Conservation (phyloP, 352 stramenopile species). For the Phytophthora podocarpi region DNA sequence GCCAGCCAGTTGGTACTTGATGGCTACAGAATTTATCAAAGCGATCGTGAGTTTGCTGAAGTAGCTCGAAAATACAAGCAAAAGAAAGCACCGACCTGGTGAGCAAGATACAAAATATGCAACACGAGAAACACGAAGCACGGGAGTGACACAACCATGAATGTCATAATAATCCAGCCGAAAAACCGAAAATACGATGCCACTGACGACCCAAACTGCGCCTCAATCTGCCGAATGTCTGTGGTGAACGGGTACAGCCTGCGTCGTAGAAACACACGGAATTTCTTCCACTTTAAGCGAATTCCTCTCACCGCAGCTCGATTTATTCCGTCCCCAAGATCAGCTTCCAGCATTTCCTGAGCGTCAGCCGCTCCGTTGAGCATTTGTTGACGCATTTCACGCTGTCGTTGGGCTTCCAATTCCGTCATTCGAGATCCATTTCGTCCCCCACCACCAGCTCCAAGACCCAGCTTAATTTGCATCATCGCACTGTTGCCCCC, state of each 20-base stretch:
- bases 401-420: slow-evolving; percentile 43
- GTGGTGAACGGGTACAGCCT: slow-evolving; percentile 56
- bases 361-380: slow-evolving; percentile 58
- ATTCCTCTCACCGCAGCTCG: slow-evolving; percentile 16
- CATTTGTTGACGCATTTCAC: slow-evolving; percentile 60
- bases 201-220: slow-evolving; percentile 80
- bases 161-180: slow-evolving; percentile 79
- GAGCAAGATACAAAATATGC: slow-evolving; percentile 44
- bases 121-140: slow-evolving; percentile 57
- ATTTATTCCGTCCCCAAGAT: slow-evolving; percentile 21
- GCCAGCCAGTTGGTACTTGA: slow-evolving; percentile 36
- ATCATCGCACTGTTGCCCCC: slow-evolving; percentile 27
- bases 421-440: slow-evolving; percentile 32
- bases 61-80: no score
- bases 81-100: slow-evolving; percentile 31
- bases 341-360: slow-evolving; percentile 60
- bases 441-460: background rate
- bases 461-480: slow-evolving; percentile 31
- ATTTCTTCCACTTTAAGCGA: slow-evolving; percentile 40
- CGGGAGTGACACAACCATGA: slow-evolving; percentile 57
- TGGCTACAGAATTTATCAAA: background rate
- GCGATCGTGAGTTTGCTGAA: background rate
- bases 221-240: slow-evolving; percentile 78
- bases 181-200: slow-evolving; percentile 85
- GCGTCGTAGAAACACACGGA: slow-evolving; percentile 35